phyloP scores from a whole-genome alignment of 352 stramenopile genomes.

The Plasmopara muralis region DNA sequence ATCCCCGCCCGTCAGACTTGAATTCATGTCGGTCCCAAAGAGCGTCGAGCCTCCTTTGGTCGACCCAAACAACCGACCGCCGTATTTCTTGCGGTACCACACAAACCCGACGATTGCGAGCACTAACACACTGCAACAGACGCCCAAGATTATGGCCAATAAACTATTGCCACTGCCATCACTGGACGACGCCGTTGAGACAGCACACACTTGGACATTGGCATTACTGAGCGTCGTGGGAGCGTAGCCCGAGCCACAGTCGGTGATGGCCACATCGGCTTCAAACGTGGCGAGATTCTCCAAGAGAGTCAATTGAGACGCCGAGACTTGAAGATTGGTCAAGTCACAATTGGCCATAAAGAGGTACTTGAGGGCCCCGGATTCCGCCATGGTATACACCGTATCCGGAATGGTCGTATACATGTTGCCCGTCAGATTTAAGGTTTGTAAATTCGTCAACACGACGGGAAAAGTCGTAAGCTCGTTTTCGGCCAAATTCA shows the following conservation, averaged over 20 bases:
- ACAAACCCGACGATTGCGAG: conserved; percentile 37
- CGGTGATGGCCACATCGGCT: conserved; percentile 38
- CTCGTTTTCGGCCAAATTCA: conserved; percentile 37
- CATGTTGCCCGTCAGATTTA: conserved; percentile 45
- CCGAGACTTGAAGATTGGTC: conserved; percentile 43
- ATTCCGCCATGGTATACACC: conserved; percentile 37
- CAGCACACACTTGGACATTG: conserved; percentile 25
- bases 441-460: conserved; percentile 23
- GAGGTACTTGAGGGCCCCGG: conserved; percentile 35
- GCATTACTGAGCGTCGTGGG: conserved; percentile 18
- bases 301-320: conserved; percentile 30
- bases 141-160: conserved; percentile 35
- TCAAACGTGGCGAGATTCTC: conserved; percentile 40
- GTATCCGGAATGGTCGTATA: conserved; percentile 38
- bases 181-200: conserved; percentile 12
- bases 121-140: conserved; percentile 35
- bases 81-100: conserved; percentile 35
- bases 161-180: conserved; percentile 24
- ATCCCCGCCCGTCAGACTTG: conserved; percentile 27
- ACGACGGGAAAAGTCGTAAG: conserved; percentile 35
- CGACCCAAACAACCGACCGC: conserved; percentile 13
- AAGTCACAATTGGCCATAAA: conserved; percentile 47
- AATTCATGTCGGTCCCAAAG: conserved; percentile 28
- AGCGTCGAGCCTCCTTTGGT: conserved; percentile 26
- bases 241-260: conserved; percentile 20